These are phyloP conservation scores for Talaromyces stipitatus DNA, from an alignment of 495 filamentous ascomycete species.

Conservation along the genomic window DNA sequence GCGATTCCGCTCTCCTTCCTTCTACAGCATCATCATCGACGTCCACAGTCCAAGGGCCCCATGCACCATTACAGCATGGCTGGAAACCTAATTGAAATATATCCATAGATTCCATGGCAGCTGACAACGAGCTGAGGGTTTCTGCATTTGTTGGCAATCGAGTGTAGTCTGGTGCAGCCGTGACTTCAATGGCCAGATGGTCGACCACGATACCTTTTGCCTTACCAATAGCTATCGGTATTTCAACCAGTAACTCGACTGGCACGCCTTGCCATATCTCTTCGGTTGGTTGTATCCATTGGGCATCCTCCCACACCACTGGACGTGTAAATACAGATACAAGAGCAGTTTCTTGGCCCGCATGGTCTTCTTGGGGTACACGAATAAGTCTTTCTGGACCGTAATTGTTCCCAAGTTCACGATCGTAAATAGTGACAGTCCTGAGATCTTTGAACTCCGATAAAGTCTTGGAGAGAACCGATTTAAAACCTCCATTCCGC, in stretches of 20 bases:
- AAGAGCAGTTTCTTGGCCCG: not conserved
- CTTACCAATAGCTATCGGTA: not conserved
- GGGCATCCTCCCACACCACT: not conserved
- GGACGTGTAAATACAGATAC: not conserved
- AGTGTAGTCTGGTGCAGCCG: not conserved
- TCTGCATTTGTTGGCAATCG: not conserved
- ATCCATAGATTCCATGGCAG: not conserved
- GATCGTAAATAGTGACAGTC: not conserved
- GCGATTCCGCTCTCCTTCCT: not conserved
- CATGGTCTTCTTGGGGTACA: not conserved
- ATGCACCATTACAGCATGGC: not conserved
- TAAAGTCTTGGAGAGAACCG: not conserved
- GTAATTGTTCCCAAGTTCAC: not conserved
- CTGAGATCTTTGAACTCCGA: not conserved
- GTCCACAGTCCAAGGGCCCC: not conserved
- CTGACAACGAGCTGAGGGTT: not conserved
- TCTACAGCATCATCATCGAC: not conserved
- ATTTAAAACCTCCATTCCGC: not conserved
- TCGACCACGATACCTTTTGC: not conserved
- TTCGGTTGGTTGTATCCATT: conserved; percentile 1
- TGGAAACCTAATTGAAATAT: not conserved
- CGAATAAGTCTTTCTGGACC: not conserved
- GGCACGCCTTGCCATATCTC: not conserved
- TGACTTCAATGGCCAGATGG: not conserved
- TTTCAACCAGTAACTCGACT: not conserved